A percentile compares a stretch with the other conserved stretches of the same genome.
These are phyloP conservation scores for Begonia masoniana DNA, from an alignment of 306 rosid species.

Conservation along the genomic window DNA sequence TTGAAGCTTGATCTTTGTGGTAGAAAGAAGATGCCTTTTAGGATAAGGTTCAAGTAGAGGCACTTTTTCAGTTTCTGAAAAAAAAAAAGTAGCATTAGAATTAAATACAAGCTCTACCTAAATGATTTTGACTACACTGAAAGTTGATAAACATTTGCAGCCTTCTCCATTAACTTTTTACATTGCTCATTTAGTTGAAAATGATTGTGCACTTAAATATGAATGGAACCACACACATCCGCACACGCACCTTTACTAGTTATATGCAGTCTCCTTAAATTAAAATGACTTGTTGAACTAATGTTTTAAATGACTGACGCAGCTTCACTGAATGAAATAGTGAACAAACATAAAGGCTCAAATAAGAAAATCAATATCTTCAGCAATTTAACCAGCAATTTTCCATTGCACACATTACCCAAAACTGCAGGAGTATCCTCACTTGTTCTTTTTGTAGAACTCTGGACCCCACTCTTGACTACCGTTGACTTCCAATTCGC, in stretches of 20 bases:
- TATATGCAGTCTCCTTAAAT: background rate
- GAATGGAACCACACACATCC: no score
- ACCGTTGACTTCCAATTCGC: constrained; percentile 1
- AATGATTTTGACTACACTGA: constrained; percentile 14
- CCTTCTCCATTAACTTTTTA: constrained; percentile 5
- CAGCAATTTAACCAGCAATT: background rate
- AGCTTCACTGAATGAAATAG: background rate
- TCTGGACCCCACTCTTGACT: constrained; percentile 2
- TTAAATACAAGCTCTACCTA: constrained; percentile 5
- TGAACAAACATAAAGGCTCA: background rate
- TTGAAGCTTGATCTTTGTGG: constrained; percentile 56
- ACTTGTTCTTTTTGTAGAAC: constrained; percentile 1
- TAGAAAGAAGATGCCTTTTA: constrained; percentile 26
- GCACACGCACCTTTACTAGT: background rate
- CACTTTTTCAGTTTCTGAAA: constrained; percentile 10
- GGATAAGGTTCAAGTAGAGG: constrained; percentile 17
- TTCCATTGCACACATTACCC: background rate
- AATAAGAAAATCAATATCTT: background rate
- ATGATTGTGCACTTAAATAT: background rate
- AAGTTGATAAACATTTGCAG: constrained; percentile 14
- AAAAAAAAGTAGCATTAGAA: constrained; percentile 1
- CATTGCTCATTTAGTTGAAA: background rate
- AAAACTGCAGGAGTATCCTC: background rate
- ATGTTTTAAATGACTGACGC: background rate
- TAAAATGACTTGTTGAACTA: background rate